These are phyloP conservation scores for Escallonia rubra DNA, from an alignment of 129 eudicot genomes.

Conservation along the genomic window DNA sequence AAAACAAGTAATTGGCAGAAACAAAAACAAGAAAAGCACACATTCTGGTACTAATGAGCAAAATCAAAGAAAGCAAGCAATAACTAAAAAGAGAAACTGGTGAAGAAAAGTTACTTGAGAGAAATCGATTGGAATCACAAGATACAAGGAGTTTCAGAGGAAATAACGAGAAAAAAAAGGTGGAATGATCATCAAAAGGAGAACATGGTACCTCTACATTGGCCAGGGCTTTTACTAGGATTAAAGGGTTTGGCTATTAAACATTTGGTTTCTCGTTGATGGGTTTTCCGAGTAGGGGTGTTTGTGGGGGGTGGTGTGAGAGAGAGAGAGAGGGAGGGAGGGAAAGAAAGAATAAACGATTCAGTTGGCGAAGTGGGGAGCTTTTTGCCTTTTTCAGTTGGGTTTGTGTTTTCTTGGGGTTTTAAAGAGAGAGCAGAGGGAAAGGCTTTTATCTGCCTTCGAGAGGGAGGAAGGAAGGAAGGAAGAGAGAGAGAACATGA, in stretches of 20 bases:
- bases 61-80: background rate
- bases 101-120: background rate
- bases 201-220: background rate
- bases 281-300: too few species aligned
- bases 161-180: background rate
- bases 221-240: background rate
- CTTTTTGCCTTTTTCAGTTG: background rate
- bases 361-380: too few species aligned
- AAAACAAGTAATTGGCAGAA: background rate
- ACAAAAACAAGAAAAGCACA: background rate
- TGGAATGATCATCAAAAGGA: background rate
- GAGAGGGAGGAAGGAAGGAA: too few species aligned
- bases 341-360: too few species aligned
- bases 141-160: background rate
- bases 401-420: background rate
- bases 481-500: too few species aligned
- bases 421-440: background rate
- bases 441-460: too few species aligned
- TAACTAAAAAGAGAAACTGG: background rate
- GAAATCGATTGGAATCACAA: background rate
- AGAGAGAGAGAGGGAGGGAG: too few species aligned
- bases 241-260: background rate
- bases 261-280: too few species aligned
- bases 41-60: background rate
- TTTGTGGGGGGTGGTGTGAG: too few species aligned